These are phyloP conservation scores for Pulveroboletus sp. DNA, from an alignment of 768 basidiomycete species.

Conservation along the genomic window DNA sequence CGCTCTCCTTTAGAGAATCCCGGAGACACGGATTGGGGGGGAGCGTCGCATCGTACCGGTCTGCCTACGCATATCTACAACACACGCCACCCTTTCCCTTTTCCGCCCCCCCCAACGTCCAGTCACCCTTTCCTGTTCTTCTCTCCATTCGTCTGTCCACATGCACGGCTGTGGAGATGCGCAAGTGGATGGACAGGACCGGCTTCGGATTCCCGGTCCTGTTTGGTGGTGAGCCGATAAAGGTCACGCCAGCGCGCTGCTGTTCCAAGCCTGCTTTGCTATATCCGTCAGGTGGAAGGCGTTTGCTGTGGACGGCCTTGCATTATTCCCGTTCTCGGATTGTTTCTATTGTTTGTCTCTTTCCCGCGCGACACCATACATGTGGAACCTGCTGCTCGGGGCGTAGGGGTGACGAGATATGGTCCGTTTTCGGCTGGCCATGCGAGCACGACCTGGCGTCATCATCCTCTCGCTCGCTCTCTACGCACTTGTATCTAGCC, in stretches of 20 bases:
- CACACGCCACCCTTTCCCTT: not conserved
- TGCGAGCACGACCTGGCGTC: slow-evolving; percentile 8
- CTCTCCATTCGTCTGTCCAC: not conserved
- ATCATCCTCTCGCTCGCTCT: slow-evolving; percentile 2
- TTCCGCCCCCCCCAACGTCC: not conserved
- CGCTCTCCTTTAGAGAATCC: slow-evolving; percentile 11
- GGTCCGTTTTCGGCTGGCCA: not conserved
- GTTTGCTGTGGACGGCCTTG: not conserved
- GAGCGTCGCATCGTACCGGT: not conserved
- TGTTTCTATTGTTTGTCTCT: not conserved
- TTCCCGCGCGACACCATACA: not conserved
- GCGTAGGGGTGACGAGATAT: slow-evolving; percentile 11
- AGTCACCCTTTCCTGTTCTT: slow-evolving; percentile 1
- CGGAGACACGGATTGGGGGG: slow-evolving; percentile 11
- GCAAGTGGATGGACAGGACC: not conserved
- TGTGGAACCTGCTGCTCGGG: slow-evolving; percentile 2
- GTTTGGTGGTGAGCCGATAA: too few relatives aligned
- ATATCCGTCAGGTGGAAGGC: slow-evolving; percentile 8
- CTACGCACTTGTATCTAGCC: slow-evolving; percentile 1
- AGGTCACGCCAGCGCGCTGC: too few relatives aligned
- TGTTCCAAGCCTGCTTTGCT: not conserved
- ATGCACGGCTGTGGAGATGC: slow-evolving; percentile 4
- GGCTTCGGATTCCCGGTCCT: slow-evolving; percentile 5
- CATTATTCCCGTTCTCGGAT: slow-evolving; percentile 12
- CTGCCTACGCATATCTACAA: not conserved